These are phyloP conservation scores for Rhodotorula glutinis DNA, from an alignment of 1,284 basidiomycete species.

Conservation along the genomic window DNA sequence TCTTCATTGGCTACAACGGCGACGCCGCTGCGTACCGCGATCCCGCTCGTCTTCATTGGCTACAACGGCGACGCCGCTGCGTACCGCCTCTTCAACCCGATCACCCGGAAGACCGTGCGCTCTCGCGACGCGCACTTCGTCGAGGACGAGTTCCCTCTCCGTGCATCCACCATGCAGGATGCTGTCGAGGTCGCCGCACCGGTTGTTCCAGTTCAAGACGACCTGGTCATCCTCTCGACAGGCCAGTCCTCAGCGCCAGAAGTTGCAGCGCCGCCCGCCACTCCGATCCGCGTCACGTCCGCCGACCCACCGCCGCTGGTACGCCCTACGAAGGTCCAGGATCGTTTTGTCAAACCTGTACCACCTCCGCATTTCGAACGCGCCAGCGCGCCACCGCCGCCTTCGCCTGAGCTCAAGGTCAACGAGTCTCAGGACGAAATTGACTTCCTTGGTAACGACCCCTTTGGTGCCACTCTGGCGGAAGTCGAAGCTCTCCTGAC, in stretches of 20 bases:
- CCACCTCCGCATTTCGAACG: neutral
- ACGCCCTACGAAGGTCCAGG: too few species aligned
- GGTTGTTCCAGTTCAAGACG: neutral
- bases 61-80: conserved; percentile 2
- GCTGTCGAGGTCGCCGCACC: neutral
- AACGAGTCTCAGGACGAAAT: conserved; percentile 2
- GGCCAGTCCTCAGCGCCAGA: neutral
- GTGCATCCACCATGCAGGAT: neutral
- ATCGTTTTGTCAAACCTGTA: neutral
- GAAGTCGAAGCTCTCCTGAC: neutral
- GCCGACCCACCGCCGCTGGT: neutral
- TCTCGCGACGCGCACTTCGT: conserved; percentile 5
- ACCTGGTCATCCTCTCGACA: neutral
- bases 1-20: too few species aligned
- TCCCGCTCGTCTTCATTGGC: conserved; percentile 3
- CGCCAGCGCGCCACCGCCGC: neutral
- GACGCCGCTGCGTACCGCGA: too few species aligned
- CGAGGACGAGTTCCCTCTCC: conserved; percentile 5
- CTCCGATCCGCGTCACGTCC: neutral
- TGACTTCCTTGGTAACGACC: conserved; percentile 4
- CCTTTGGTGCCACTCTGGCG: neutral
- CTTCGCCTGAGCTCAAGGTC: neutral
- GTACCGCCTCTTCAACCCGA: conserved; percentile 5
- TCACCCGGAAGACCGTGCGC: neutral
- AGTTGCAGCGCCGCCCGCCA: neutral